Evolutionary conservation across 1,139 yeast genomes (phyloP).

Genomic region (Kluyveromyces sp.): DNA sequence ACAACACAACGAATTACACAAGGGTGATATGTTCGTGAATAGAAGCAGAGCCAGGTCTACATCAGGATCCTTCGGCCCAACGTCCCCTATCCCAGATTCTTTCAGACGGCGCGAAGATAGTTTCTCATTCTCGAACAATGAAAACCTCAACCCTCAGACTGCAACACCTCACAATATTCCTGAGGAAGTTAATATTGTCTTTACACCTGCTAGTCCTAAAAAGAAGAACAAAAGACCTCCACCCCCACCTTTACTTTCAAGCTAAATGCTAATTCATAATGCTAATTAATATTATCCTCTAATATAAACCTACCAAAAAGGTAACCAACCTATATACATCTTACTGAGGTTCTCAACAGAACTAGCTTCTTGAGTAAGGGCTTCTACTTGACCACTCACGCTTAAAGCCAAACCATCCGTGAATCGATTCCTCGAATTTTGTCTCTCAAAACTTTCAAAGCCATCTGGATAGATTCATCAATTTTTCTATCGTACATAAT

Average conservation of each 20-base stretch:
- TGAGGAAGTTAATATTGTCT: not conserved
- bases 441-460: slow-evolving; percentile 66
- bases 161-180: not conserved
- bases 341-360: slow-evolving; percentile 61
- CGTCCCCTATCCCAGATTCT: slow-evolving; percentile 4
- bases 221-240: slow-evolving; percentile 1
- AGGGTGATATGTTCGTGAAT: slow-evolving; percentile 28
- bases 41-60: slow-evolving; percentile 16
- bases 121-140: not conserved
- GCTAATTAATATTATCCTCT: not conserved
- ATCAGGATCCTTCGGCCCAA: slow-evolving; percentile 7
- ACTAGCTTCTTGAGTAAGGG: slow-evolving; percentile 76
- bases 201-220: not conserved
- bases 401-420: slow-evolving; percentile 79
- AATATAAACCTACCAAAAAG: slow-evolving; percentile 43
- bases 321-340: slow-evolving; percentile 96
- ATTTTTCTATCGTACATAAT: slow-evolving; percentile 62
- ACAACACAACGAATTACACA: slow-evolving; percentile 11
- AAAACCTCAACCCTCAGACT: not conserved
- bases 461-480: slow-evolving; percentile 33
- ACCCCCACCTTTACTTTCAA: slow-evolving; percentile 1
- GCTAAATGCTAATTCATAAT: not conserved
- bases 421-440: slow-evolving; percentile 82
- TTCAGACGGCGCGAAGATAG: not conserved
- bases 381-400: slow-evolving; percentile 88